These are phyloP conservation scores for Dillenia suffruticosa DNA, from an alignment of 164 flowering plant genomes.

Conservation along the genomic window DNA sequence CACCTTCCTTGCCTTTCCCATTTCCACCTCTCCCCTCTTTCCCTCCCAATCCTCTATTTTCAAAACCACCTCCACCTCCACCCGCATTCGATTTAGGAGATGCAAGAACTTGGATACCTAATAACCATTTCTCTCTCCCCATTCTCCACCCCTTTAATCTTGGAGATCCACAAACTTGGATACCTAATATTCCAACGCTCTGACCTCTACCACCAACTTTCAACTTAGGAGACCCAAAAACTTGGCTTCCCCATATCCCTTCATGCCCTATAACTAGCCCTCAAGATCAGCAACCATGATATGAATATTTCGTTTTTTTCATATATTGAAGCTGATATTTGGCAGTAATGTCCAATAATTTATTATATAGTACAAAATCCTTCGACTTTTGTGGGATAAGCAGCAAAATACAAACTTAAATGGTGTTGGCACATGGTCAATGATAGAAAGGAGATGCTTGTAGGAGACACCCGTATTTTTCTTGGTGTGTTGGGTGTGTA, in stretches of 20 bases:
- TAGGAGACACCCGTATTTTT: too few relatives aligned
- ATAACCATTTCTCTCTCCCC: conserved; percentile 2
- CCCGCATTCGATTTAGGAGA: conserved; percentile 24
- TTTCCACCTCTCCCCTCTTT: conserved; percentile 15
- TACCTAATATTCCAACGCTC: conserved; percentile 25
- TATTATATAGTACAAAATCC: not conserved
- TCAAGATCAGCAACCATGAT: conserved; percentile 21
- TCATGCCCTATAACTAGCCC: conserved; percentile 5
- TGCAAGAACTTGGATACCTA: conserved; percentile 18
- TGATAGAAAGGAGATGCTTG: too few relatives aligned
- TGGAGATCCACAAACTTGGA: conserved; percentile 25
- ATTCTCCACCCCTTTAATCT: conserved; percentile 5
- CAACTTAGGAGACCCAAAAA: conserved; percentile 11
- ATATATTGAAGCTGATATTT: not conserved
- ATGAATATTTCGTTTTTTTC: not conserved
- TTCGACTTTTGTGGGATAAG: too few relatives aligned
- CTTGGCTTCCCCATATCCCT: conserved; percentile 6
- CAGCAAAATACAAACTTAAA: too few relatives aligned
- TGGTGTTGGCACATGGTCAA: too few relatives aligned
- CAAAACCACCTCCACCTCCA: conserved; percentile 14
- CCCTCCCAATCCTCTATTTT: conserved; percentile 23
- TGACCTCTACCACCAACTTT: conserved; percentile 18
- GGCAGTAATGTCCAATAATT: not conserved
- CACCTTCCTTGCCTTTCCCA: conserved; percentile 10
- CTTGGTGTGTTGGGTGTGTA: too few relatives aligned